Evolutionary conservation across 2,329 filamentous ascomycete genomes (phyloP).

Genomic region (Macroventuria anomochaeta): DNA sequence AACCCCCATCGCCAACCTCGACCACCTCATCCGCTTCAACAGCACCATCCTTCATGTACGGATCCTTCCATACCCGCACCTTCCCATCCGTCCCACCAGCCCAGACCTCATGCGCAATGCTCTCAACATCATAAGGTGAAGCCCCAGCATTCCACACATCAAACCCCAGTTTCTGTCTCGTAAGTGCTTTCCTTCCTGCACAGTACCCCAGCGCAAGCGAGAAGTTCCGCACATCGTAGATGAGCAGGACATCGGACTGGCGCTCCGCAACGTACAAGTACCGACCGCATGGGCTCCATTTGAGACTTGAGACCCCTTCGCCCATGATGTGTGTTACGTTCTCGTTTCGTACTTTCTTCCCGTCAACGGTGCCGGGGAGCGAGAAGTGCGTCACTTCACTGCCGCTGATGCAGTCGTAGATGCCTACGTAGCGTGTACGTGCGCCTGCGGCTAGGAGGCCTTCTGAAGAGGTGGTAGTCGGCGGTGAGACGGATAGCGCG

Average conservation of each 20-base stretch:
- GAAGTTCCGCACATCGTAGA: slow-evolving; percentile 66
- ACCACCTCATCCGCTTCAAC: slow-evolving; percentile 48
- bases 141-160: slow-evolving; percentile 54
- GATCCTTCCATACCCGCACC: slow-evolving; percentile 52
- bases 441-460: slow-evolving; percentile 64
- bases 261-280: slow-evolving; percentile 67
- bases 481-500: slow-evolving; percentile 53
- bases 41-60: slow-evolving; percentile 36
- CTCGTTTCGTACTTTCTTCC: slow-evolving; percentile 12
- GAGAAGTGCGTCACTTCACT: slow-evolving; percentile 60
- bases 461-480: slow-evolving; percentile 43
- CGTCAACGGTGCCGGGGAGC: slow-evolving; percentile 39
- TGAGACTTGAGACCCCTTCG: slow-evolving; percentile 61
- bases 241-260: slow-evolving; percentile 60
- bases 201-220: slow-evolving; percentile 60
- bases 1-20: slow-evolving; percentile 14
- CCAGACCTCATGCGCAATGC: slow-evolving; percentile 61
- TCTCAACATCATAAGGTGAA: slow-evolving; percentile 28
- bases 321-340: slow-evolving; percentile 43
- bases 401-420: slow-evolving; percentile 62
- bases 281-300: slow-evolving; percentile 64
- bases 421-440: slow-evolving; percentile 60
- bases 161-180: slow-evolving; percentile 63
- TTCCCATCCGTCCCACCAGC: slow-evolving; percentile 64
- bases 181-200: slow-evolving; percentile 51